These are phyloP conservation scores for Brachypodium distachyon DNA, from an alignment of 202 grass and related monocot species.

Conservation along the genomic window DNA sequence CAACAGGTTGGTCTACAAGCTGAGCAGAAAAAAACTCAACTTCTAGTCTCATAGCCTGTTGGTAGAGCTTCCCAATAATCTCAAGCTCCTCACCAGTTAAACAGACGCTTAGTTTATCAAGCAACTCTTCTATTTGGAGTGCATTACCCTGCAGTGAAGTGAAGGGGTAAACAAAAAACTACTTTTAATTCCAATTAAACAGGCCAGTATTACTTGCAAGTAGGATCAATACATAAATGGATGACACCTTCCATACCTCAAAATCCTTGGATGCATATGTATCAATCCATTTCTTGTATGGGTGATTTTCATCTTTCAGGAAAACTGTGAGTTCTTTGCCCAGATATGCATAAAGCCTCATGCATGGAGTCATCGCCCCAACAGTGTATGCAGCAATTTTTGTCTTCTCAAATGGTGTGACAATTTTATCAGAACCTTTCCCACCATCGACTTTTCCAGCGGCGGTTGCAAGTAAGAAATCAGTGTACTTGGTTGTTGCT, in stretches of 20 bases:
- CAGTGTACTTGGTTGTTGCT: slow-evolving; percentile 74
- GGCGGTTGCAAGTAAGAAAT: slow-evolving; percentile 83
- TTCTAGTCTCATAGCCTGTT: slow-evolving; percentile 79
- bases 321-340: slow-evolving; percentile 57
- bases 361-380: slow-evolving; percentile 86
- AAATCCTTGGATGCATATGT: slow-evolving; percentile 62
- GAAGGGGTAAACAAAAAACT: background rate
- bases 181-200: slow-evolving; percentile 6
- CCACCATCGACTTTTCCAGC: slow-evolving; percentile 80
- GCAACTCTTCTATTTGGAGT: slow-evolving; percentile 82
- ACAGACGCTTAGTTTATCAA: slow-evolving; percentile 85
- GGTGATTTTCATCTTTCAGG: slow-evolving; percentile 60
- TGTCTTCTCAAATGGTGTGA: slow-evolving; percentile 95
- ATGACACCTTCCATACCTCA: slow-evolving; percentile 46
- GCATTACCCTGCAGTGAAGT: slow-evolving; percentile 47
- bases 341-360: slow-evolving; percentile 88
- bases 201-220: background rate
- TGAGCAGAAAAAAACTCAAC: slow-evolving; percentile 79
- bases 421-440: slow-evolving; percentile 85
- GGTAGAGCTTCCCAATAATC: slow-evolving; percentile 88
- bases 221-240: background rate
- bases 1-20: slow-evolving; percentile 34
- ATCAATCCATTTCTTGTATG: slow-evolving; percentile 80
- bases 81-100: slow-evolving; percentile 91
- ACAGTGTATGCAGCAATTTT: slow-evolving; percentile 95